These are phyloP conservation scores for Calonectria ilicicola DNA, from an alignment of 2,329 filamentous ascomycete species.

Conservation along the genomic window DNA sequence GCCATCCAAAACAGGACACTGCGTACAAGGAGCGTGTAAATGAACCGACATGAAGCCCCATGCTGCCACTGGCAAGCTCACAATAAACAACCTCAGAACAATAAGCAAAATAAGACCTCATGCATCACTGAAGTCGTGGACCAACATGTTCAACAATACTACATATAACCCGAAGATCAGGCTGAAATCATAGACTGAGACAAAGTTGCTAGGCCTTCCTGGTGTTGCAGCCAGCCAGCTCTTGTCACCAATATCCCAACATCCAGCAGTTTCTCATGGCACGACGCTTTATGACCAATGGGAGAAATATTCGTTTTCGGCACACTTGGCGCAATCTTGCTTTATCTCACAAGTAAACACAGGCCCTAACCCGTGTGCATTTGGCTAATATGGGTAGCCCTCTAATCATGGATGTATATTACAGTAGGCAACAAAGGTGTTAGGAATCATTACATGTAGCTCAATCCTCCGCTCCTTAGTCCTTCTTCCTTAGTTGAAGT, in stretches of 20 bases:
- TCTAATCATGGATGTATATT: constrained; percentile 48
- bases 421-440: constrained; percentile 43
- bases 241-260: background rate
- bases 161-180: too few species aligned
- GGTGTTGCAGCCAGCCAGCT: background rate
- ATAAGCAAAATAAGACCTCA: too few species aligned
- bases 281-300: background rate
- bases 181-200: background rate
- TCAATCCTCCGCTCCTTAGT: constrained; percentile 11
- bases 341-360: constrained; percentile 38
- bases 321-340: constrained; percentile 25
- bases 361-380: constrained; percentile 38
- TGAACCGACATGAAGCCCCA: too few species aligned
- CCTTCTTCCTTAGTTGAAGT: constrained; percentile 72
- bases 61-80: too few species aligned
- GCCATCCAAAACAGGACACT: too few species aligned
- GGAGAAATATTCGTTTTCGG: background rate
- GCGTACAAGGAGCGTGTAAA: too few species aligned
- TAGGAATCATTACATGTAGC: constrained; percentile 48
- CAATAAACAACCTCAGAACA: too few species aligned
- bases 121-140: too few species aligned
- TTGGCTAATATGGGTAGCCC: constrained; percentile 36
- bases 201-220: background rate
- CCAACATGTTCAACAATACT: too few species aligned
- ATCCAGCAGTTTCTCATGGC: background rate